Base-by-base conservation (phyloP, 129 eudicot species). In the Artemisia annua region DNA sequence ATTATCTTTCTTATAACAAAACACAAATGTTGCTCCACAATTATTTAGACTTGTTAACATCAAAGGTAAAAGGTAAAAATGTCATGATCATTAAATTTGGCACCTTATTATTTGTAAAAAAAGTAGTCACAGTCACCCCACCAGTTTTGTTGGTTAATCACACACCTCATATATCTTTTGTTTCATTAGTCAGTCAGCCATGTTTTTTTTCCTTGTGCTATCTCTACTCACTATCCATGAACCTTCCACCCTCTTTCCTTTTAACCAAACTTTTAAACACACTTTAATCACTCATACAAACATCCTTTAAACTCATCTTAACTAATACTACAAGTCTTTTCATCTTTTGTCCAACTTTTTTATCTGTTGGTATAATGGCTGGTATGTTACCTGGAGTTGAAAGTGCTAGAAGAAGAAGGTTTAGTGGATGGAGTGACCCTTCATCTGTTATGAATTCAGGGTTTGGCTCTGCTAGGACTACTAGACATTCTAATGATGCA, bases 371-470 rank as follows among this genome's bases (percentile, higher is more conserved):
- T 70, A 48, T 1, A 75, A 84, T 84, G 88, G 85, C 88, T 76
- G 88, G 88, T 32, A 84, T 71, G 88, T 77, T 84, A 58, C 88
- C 88, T 44, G 88, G 88, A 54, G 88, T 84, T n/a, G 85, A 84
- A 84, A 68, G 69, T 1, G 88, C 88, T 19, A 58, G 88, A 17
- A 72, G 88, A 44, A 71, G 88, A 50, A 60, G 88, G 60, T 26
- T 84, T 51, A 71, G 63, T 30, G 77, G 73, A 7, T 63, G 78
- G 81, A 48, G 58, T 8, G 85, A 81, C 48, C 74, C 70, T 1
- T 53, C 81, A 13, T 63, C 74, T 12, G 15, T 26, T 3, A 48
- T 49, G 51, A 39, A 51, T 43, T 72, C 63, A 12, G 72, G 72
- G 39, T 76, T 75, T 46, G 87, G 69, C 50, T 79, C 69, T 20